A percentile compares a stretch with the other conserved stretches of the same genome.
phyloP scores from a whole-genome alignment of 148 eudicot genomes.

The Polygonum aviculare region DNA sequence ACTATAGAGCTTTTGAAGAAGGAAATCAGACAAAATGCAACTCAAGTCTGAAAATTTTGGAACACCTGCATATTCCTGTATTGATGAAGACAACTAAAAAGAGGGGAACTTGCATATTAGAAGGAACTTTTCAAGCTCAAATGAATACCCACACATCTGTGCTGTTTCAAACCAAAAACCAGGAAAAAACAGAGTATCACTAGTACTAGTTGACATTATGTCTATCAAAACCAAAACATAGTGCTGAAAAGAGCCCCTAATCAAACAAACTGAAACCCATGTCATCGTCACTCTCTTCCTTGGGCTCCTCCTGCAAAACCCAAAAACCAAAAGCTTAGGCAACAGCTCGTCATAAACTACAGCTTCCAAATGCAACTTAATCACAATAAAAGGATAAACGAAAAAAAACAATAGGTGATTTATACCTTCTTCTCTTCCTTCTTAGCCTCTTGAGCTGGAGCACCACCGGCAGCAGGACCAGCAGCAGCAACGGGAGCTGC shows the following conservation, averaged over 20 bases:
- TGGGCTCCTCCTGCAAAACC: slow-evolving; percentile 21
- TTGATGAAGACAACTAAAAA: no score
- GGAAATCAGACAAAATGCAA: no score
- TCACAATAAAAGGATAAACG: background rate
- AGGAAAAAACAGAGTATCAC: no score
- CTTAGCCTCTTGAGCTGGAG: slow-evolving; percentile 40
- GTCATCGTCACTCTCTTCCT: slow-evolving; percentile 41
- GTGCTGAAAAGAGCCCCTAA: slow-evolving; percentile 10
- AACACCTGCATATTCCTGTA: no score
- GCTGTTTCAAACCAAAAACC: no score
- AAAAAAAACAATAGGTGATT: background rate
- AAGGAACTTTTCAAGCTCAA: background rate
- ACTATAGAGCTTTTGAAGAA: no score
- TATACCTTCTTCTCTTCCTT: slow-evolving; percentile 47
- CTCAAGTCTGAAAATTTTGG: no score
- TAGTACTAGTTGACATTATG: no score
- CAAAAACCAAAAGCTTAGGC: background rate
- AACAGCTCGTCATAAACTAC: background rate
- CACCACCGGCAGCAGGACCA: slow-evolving; percentile 30
- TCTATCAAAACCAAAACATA: background rate
- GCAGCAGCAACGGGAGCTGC: slow-evolving; percentile 28
- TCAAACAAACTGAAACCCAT: slow-evolving; percentile 49
- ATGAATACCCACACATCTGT: background rate
- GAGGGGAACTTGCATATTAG: background rate
- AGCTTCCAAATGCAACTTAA: background rate